Conservation (phyloP, 805 yeast species). For the Zygosaccharomyces siamensis region DNA sequence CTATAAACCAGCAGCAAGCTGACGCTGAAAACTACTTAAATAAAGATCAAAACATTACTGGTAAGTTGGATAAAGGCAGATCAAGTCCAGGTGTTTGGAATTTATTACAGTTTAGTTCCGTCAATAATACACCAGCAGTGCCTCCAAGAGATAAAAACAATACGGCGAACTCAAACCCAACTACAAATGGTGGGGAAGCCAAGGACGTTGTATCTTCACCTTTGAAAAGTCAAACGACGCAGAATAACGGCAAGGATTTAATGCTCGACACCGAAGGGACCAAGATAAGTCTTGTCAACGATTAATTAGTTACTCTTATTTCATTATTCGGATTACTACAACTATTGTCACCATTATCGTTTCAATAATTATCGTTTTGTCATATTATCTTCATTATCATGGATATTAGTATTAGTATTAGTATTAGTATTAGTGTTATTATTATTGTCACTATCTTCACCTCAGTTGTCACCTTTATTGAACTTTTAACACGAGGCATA, state of each 20-base stretch:
- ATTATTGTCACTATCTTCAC: not conserved
- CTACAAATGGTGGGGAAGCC: constrained; percentile 4
- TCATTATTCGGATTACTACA: not conserved
- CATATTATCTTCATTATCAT: not conserved
- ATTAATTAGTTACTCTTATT: constrained; percentile 7
- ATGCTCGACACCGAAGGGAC: constrained; percentile 33
- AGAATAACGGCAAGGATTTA: constrained; percentile 17
- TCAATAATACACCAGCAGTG: constrained; percentile 34
- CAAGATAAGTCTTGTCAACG: constrained; percentile 27
- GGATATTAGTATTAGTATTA: not conserved
- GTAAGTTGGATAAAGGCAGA: constrained; percentile 24
- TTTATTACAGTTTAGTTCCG: constrained; percentile 70
- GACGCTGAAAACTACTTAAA: constrained; percentile 13
- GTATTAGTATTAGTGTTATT: not conserved
- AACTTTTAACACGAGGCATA: constrained; percentile 1
- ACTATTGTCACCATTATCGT: not conserved
- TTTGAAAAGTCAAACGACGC: constrained; percentile 19
- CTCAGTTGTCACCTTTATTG: not conserved
- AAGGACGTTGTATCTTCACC: constrained; percentile 29
- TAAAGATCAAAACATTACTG: constrained; percentile 10
- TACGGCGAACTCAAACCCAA: constrained; percentile 3
- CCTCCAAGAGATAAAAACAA: constrained; percentile 11
- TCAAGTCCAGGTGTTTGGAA: constrained; percentile 91
- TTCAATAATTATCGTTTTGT: not conserved
- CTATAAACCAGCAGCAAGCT: constrained; percentile 1